Percentiles rank a stretch among this genome's conserved stretches.
phyloP scores from a whole-genome alignment of 2,329 filamentous ascomycete species.

The Didymellaceae sp. region DNA sequence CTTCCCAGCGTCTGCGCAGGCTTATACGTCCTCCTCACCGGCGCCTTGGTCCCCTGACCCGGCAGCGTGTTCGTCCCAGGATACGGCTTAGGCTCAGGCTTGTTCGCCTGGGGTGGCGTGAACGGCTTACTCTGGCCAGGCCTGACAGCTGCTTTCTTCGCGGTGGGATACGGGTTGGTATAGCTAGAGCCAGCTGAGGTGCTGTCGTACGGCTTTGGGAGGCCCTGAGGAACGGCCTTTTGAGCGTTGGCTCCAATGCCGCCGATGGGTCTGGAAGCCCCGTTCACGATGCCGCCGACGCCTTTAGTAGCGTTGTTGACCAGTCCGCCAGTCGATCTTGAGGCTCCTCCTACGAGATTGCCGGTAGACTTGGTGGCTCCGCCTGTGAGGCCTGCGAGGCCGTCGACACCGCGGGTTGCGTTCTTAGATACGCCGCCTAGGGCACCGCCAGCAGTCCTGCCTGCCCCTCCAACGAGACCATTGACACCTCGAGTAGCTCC shows the following conservation, averaged over 20 bases:
- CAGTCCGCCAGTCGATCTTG: neutral
- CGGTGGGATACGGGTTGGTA: slow-evolving; percentile 12
- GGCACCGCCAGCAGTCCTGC: slow-evolving; percentile 1
- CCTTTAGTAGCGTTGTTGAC: slow-evolving; percentile 19
- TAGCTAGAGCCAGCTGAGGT: slow-evolving; percentile 16
- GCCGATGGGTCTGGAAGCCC: slow-evolving; percentile 10
- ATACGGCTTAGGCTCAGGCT: slow-evolving; percentile 28
- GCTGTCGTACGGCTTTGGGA: slow-evolving; percentile 26
- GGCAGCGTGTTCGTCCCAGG: slow-evolving; percentile 42
- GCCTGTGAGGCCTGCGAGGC: slow-evolving; percentile 8
- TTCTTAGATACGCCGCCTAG: slow-evolving; percentile 23
- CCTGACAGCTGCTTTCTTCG: slow-evolving; percentile 39
- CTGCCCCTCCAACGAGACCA: slow-evolving; percentile 5
- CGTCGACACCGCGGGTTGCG: slow-evolving; percentile 10
- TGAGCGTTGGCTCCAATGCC: slow-evolving; percentile 9
- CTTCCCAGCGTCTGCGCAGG: slow-evolving; percentile 32
- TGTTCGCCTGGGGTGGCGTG: slow-evolving; percentile 22
- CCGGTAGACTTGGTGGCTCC: slow-evolving; percentile 11
- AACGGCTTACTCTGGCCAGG: slow-evolving; percentile 39
- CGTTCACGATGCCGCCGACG: slow-evolving; percentile 11
- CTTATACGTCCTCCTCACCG: slow-evolving; percentile 37
- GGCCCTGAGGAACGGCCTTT: slow-evolving; percentile 3
- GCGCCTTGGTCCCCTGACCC: slow-evolving; percentile 33
- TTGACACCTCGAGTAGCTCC: slow-evolving; percentile 9
- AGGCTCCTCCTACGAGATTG: neutral